Evolutionary conservation across 495 filamentous ascomycete species (phyloP), one percentile per base, ranked within the genome.

Genomic region (Cercophora newfieldiana): DNA sequence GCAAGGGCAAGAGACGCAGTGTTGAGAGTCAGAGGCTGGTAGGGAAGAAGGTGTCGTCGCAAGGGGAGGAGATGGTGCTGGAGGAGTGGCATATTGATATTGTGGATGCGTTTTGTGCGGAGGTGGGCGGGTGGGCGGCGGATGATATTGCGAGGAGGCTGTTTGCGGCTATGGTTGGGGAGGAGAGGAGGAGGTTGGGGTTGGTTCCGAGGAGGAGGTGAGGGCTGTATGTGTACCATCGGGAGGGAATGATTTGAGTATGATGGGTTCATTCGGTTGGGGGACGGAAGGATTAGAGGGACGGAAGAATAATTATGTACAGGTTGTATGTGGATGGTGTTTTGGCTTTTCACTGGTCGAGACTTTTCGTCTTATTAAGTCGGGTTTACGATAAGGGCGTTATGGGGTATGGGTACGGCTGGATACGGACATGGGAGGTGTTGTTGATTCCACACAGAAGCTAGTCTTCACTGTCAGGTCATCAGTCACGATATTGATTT

Each of bases 61-160:
- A 78, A 56, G 79, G 73, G 59, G 73, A 78, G 72, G 25, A 50
- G 1, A 63, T 85, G 64, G 56, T 71, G 4, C 67, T 86, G 1
- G 77, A 84, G 66, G 71, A 71, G 59, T 85, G 84, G 83, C 84
- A 86, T 64, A 68, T 85, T 33, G 83, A 85, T 47, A 74, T 81
- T 49, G 77, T 85, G 21, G 79, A 82, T 57, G 81, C 80, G 24
- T 83, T 83, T 65, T 61, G 70, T 19, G 69, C 56, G 14, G 72
- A 77, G 57, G 77, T 83, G 0, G 50, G 50, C 1, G 63, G 74
- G 21, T 86, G 84, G 83, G 75, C 79, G 28, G 83, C 78, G 61
- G 67, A 61, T 30, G 72, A 65, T 21, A 72, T 86, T 14, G 82
- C 78, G 0, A 82, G 78, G 74, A 49, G 83, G 51, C 64, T 86